Base-by-base conservation (phyloP, 2,329 filamentous ascomycete genomes). In the Beauveria caledonica region DNA sequence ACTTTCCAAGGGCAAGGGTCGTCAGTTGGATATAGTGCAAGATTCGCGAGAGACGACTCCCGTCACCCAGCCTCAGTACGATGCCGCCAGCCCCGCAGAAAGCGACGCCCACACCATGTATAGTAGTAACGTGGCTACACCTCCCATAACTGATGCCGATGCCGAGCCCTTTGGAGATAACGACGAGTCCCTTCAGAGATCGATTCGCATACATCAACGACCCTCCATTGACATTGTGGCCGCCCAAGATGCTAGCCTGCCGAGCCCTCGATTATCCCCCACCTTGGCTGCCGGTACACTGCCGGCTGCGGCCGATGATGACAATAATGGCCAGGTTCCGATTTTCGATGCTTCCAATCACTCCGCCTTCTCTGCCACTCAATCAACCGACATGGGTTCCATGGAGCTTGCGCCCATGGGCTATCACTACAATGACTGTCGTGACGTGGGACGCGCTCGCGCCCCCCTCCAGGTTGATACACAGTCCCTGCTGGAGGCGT, bases 181-280 rank as follows among this genome's bases (percentile, higher is more conserved):
- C 5, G 80, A 83, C 64, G 78, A 81, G 51, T 76, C 78, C 13
- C 72, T 82, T 17, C 76, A 77, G 59, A 74, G 74, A 68, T 76
- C 74, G 23, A 70, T 78, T 61, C 74, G 78, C 40, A 76, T 76
- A 65, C 74, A 78, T 57, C 80, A 76, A 63, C 76, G 80, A 33
- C 78, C 82, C 25, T 76, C 76, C 52, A 79, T 92, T 54, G 86
- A 92, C 68, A 88, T 86, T 51, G 81, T 87, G 59, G 84, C 86
- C 60, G 86, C 87, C 44, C 89, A 94, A 71, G 93, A 97, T 77
- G 91, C 90, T 64, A 97, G 91, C 74, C 80, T 99, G 63, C 94
- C 94, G 57, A 99, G 94, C 72, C 94, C 94, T 39, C 92, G 94
- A 68, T 77, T 99, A 60, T 99, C 94, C 27, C 94, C 94, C 4